phyloP scores from a whole-genome alignment of 1,139 yeast genomes.

The Candida sp. region DNA sequence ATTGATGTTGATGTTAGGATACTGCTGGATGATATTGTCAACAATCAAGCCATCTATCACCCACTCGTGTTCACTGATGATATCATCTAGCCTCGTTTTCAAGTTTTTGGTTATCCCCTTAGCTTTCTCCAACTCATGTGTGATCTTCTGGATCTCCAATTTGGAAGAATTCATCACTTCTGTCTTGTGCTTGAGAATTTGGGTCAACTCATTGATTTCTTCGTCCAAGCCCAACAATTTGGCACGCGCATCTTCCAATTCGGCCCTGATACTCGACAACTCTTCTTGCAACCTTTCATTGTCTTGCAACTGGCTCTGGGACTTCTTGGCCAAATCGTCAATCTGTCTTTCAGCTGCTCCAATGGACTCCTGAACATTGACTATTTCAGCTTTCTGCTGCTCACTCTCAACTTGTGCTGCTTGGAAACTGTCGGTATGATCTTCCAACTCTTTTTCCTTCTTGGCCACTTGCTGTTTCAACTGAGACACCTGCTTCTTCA shows the following conservation, averaged over 20 bases:
- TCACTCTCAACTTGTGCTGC: conserved; percentile 73
- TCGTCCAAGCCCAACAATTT: conserved; percentile 75
- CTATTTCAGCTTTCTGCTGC: conserved; percentile 63
- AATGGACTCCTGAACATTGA: conserved; percentile 45
- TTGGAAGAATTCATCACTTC: conserved; percentile 54
- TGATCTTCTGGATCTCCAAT: conserved; percentile 60
- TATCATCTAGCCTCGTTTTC: conserved; percentile 46
- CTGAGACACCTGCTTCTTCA: conserved; percentile 57
- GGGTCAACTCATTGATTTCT: conserved; percentile 70
- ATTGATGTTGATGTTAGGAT: conserved; percentile 65
- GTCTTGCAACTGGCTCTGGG: conserved; percentile 27
- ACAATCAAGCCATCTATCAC: conserved; percentile 65
- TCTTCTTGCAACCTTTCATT: conserved; percentile 29
- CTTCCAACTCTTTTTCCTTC: conserved; percentile 48
- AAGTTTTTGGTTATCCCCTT: conserved; percentile 45
- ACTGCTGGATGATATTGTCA: conserved; percentile 55
- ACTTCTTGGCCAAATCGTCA: conserved; percentile 41
- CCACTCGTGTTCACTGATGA: conserved; percentile 72
- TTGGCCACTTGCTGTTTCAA: conserved; percentile 40
- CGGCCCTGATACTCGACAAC: conserved; percentile 39
- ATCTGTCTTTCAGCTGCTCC: conserved; percentile 34
- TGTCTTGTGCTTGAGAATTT: conserved; percentile 54
- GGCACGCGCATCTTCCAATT: conserved; percentile 65
- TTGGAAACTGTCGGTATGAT: conserved; percentile 61
- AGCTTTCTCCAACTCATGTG: conserved; percentile 68